phyloP scores from a whole-genome alignment of 2,329 filamentous ascomycete species.

The Penicillium verrucosum region DNA sequence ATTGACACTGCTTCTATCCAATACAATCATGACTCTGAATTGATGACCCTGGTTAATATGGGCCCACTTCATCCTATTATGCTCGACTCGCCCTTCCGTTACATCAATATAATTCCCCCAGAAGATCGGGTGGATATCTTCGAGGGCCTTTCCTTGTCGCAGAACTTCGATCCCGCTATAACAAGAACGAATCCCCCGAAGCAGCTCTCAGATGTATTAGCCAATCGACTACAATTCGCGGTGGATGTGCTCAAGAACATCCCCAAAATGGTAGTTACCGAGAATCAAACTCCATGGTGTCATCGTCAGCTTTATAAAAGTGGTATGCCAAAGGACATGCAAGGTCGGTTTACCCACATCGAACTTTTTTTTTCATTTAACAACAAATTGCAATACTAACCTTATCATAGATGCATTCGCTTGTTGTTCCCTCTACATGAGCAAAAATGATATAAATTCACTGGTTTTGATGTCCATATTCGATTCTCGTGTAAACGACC shows the following conservation, averaged over 20 bases:
- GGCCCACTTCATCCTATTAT: neutral
- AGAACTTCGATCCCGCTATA: neutral
- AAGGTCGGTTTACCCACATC: conserved; percentile 39
- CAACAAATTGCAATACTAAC: too few relatives aligned
- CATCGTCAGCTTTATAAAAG: conserved; percentile 53
- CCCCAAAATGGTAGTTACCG: conserved; percentile 46
- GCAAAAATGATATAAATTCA: conserved; percentile 50
- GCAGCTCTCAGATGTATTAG: conserved; percentile 20
- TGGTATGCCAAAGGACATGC: conserved; percentile 51
- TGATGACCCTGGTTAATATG: neutral
- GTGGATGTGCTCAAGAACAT: conserved; percentile 48
- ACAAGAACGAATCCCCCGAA: conserved; percentile 6
- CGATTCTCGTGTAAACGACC: conserved; percentile 44
- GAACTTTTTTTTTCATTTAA: neutral
- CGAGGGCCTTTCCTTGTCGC: neutral
- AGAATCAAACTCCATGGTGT: conserved; percentile 53
- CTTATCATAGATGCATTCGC: conserved; percentile 48
- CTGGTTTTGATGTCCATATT: conserved; percentile 51
- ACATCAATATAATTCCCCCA: neutral
- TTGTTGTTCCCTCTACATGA: conserved; percentile 53
- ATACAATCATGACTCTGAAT: neutral
- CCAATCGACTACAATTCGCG: conserved; percentile 32
- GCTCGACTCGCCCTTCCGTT: neutral
- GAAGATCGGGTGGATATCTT: neutral
- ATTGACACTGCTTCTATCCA: neutral